phyloP scores from a whole-genome alignment of 2,329 filamentous ascomycete genomes.

The Neurospora sp. region DNA sequence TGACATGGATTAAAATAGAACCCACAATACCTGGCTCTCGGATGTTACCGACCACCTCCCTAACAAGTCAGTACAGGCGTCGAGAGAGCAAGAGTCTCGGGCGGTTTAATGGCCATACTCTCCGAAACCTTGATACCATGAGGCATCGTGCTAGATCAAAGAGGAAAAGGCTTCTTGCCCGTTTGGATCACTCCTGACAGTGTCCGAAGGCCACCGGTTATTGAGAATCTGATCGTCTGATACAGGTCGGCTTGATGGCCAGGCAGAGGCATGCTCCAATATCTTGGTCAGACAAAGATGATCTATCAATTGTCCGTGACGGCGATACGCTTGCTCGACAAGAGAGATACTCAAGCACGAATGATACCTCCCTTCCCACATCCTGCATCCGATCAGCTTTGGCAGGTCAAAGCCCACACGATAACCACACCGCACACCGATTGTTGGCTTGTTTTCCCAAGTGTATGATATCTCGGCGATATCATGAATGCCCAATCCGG shows the following conservation, averaged over 20 bases:
- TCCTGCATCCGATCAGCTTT: background rate
- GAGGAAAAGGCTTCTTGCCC: background rate
- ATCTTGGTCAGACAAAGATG: background rate
- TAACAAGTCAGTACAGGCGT: background rate
- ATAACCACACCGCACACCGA: background rate
- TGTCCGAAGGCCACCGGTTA: background rate
- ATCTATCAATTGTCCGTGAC: background rate
- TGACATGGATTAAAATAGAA: background rate
- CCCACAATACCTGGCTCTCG: background rate
- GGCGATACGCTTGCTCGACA: background rate
- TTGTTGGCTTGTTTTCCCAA: background rate
- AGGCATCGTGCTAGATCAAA: background rate
- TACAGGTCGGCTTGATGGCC: background rate
- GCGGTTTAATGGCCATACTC: background rate
- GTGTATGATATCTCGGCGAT: background rate
- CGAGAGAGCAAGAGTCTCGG: background rate
- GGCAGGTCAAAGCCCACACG: background rate
- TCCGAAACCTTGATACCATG: background rate
- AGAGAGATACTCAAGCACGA: background rate
- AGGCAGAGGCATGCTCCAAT: background rate
- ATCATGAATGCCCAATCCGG: background rate
- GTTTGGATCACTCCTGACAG: too few relatives aligned
- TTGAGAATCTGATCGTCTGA: background rate
- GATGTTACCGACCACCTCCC: background rate
- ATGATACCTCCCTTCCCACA: too few relatives aligned